phyloP scores from a whole-genome alignment of 192 early-diverging fungal genomes.

The Chytriomyces sp. region DNA sequence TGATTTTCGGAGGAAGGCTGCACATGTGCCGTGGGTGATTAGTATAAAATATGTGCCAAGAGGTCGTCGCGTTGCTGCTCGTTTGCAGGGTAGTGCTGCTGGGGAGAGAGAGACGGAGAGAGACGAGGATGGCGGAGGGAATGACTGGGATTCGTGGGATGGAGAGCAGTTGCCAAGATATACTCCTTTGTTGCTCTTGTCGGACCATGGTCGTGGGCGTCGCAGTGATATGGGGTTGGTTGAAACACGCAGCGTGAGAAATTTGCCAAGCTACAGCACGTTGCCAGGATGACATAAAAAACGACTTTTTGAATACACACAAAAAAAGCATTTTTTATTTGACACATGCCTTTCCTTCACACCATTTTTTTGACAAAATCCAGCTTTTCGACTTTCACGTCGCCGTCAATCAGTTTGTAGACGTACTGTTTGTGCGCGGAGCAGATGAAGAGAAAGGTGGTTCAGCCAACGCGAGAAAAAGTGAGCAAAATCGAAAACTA shows the following conservation, averaged over 20 bases:
- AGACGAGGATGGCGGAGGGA: not conserved
- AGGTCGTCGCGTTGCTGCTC: not conserved
- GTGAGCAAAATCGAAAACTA: not conserved
- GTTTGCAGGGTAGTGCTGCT: not conserved
- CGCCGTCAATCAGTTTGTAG: conserved; percentile 88
- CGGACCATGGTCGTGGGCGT: not conserved
- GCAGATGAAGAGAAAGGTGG: not conserved
- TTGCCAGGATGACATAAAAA: not conserved
- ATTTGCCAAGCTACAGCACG: not conserved
- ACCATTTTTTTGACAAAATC: conserved; percentile 74
- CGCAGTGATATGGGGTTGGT: not conserved
- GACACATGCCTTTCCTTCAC: conserved; percentile 1
- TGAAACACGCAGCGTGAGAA: not conserved
- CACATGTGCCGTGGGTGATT: conserved; percentile 21
- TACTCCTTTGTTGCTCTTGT: not conserved
- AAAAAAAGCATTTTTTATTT: not conserved
- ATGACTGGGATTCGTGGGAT: not conserved
- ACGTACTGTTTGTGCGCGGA: conserved; percentile 63
- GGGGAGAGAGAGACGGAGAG: not conserved
- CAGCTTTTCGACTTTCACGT: conserved; percentile 92
- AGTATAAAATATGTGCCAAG: not conserved
- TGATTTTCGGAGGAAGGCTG: not conserved
- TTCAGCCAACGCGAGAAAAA: not conserved
- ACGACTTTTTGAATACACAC: too few species aligned
- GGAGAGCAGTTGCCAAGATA: not conserved